These are phyloP conservation scores for Cladosporium oxysporum DNA, from an alignment of 2,329 filamentous ascomycete species.

Conservation along the genomic window DNA sequence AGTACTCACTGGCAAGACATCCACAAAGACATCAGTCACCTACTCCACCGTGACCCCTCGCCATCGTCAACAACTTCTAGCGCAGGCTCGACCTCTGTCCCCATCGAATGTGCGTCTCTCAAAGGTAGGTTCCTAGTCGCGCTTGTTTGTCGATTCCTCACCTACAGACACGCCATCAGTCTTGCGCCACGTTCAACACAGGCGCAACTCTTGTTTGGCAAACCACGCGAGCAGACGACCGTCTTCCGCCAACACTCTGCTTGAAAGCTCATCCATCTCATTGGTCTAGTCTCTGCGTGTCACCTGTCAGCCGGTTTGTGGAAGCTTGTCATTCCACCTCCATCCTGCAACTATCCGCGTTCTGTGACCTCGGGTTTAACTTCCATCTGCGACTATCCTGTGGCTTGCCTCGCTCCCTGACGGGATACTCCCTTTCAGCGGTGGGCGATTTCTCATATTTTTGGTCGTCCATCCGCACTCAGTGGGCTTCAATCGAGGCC, in stretches of 20 bases:
- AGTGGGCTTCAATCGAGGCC: not conserved
- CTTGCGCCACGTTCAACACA: conserved; percentile 10
- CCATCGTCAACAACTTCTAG: not conserved
- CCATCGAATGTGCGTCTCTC: not conserved
- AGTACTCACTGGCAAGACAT: not conserved
- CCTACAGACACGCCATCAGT: not conserved
- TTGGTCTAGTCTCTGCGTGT: not conserved
- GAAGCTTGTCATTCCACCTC: conserved; percentile 12
- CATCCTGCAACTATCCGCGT: conserved; percentile 12
- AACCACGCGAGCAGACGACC: not conserved
- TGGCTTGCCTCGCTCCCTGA: not conserved
- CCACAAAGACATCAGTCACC: not conserved
- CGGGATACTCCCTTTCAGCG: not conserved
- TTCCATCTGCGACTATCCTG: not conserved
- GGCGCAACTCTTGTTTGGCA: not conserved
- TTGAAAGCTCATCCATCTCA: not conserved
- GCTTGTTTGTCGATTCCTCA: not conserved
- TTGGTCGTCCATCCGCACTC: not conserved
- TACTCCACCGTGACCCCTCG: not conserved
- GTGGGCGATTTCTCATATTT: not conserved
- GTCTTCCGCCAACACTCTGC: not conserved
- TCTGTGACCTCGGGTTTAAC: not conserved
- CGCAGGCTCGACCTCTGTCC: not conserved
- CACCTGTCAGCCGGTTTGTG: conserved; percentile 5
- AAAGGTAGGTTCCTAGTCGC: not conserved